Evolutionary conservation across 768 basidiomycete species (phyloP).

Genomic region (Tylopilus vinaceipallidus): DNA sequence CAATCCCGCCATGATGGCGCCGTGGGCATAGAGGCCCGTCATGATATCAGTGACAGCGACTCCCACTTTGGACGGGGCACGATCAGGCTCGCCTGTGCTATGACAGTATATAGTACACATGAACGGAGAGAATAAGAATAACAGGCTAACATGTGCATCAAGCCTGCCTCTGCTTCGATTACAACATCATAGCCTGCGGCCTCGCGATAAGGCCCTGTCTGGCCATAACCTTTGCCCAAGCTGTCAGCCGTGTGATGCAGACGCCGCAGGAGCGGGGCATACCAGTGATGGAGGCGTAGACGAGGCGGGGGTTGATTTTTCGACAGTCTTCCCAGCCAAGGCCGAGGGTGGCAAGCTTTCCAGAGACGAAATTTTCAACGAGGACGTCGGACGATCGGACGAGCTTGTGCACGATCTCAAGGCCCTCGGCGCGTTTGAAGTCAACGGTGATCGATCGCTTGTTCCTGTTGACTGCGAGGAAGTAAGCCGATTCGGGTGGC

Average conservation of each 20-base stretch:
- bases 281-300: constrained; percentile 92
- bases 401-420: constrained; percentile 70
- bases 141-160: constrained; percentile 83
- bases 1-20: constrained; percentile 89
- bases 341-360: constrained; percentile 82
- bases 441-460: constrained; percentile 89
- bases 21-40: constrained; percentile 87
- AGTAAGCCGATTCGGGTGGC: constrained; percentile 91
- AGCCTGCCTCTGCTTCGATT: constrained; percentile 86
- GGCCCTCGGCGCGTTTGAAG: constrained; percentile 76
- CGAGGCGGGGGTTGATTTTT: constrained; percentile 72
- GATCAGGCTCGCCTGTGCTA: constrained; percentile 86
- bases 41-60: constrained; percentile 91
- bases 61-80: constrained; percentile 90
- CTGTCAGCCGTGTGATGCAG: not conserved
- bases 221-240: constrained; percentile 61
- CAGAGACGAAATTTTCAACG: constrained; percentile 85
- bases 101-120: constrained; percentile 9
- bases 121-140: constrained; percentile 9
- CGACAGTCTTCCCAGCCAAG: constrained; percentile 83
- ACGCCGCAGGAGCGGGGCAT: constrained; percentile 12
- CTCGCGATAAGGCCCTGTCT: constrained; percentile 83
- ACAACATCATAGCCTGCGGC: constrained; percentile 88
- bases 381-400: constrained; percentile 77
- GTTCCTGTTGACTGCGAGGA: constrained; percentile 84